Percentiles rank a stretch among this genome's conserved stretches.
Evolutionary conservation across 768 basidiomycete species (phyloP).

Genomic region (Podaxis mareebaensis): DNA sequence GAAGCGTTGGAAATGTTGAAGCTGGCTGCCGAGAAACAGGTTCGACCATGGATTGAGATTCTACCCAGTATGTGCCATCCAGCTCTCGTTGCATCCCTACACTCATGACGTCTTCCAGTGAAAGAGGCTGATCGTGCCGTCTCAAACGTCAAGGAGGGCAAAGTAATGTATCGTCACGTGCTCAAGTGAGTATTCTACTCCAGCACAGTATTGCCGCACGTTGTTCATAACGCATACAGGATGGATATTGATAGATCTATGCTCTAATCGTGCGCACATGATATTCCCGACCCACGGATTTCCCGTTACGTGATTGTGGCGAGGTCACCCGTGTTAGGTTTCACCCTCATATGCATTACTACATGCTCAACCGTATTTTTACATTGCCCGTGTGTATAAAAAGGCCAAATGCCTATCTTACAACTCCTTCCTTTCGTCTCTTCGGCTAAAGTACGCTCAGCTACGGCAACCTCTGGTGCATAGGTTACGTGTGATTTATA

Average conservation of each 20-base stretch:
- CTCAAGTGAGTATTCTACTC: neutral
- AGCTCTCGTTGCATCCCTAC: neutral
- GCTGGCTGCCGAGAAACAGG: constrained; percentile 52
- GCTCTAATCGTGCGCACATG: neutral
- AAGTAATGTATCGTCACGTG: neutral
- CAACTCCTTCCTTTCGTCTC: no score
- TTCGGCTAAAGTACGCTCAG: no score
- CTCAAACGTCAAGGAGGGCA: neutral
- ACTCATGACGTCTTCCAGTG: neutral
- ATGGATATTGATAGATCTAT: neutral
- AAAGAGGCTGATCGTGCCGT: neutral
- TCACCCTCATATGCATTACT: no score
- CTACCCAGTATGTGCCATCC: constrained; percentile 35
- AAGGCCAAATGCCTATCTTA: no score
- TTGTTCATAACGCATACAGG: neutral
- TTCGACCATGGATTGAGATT: constrained; percentile 49
- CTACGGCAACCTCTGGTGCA: no score
- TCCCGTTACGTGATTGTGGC: no score
- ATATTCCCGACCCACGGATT: no score
- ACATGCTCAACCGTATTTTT: no score
- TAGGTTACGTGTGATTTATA: no score
- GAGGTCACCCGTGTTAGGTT: no score
- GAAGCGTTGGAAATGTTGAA: constrained; percentile 62
- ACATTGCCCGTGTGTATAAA: no score
- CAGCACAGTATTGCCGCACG: neutral